Percentiles rank a stretch among this genome's conserved stretches.
These are phyloP conservation scores for Xylaria sp. DNA, from an alignment of 2,329 filamentous ascomycete genomes.

Conservation along the genomic window DNA sequence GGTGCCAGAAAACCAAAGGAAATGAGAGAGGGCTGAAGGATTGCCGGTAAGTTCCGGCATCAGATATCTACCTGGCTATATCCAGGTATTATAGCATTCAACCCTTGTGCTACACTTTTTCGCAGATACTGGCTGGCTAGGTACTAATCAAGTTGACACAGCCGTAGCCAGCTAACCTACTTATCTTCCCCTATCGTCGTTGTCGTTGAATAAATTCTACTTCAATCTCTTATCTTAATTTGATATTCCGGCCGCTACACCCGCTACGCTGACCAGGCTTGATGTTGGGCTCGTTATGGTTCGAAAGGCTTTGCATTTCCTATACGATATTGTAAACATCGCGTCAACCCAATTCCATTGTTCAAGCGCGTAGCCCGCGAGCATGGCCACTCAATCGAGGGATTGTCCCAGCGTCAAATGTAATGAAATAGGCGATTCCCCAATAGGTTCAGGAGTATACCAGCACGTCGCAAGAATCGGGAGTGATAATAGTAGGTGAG, in stretches of 20 bases:
- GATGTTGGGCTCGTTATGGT: background rate
- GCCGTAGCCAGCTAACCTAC: no score
- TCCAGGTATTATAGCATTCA: background rate
- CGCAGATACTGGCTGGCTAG: no score
- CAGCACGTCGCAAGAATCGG: background rate
- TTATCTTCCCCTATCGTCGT: background rate
- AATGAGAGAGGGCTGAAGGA: background rate
- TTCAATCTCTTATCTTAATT: background rate
- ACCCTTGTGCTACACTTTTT: no score
- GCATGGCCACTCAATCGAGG: background rate
- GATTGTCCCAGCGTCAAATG: background rate
- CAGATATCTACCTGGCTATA: background rate
- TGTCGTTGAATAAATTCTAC: background rate
- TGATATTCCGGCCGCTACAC: background rate
- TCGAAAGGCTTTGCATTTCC: background rate
- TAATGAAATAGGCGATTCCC: background rate
- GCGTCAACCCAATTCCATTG: background rate
- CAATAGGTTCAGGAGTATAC: background rate
- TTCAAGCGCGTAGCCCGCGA: background rate
- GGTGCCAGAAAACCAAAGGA: background rate
- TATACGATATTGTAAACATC: background rate
- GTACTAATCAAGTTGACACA: no score
- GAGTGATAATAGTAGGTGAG: constrained; percentile 5
- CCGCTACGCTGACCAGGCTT: background rate
- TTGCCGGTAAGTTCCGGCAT: background rate